These are phyloP conservation scores for Citrus sinensis DNA, from an alignment of 345 rosid species.

Conservation along the genomic window DNA sequence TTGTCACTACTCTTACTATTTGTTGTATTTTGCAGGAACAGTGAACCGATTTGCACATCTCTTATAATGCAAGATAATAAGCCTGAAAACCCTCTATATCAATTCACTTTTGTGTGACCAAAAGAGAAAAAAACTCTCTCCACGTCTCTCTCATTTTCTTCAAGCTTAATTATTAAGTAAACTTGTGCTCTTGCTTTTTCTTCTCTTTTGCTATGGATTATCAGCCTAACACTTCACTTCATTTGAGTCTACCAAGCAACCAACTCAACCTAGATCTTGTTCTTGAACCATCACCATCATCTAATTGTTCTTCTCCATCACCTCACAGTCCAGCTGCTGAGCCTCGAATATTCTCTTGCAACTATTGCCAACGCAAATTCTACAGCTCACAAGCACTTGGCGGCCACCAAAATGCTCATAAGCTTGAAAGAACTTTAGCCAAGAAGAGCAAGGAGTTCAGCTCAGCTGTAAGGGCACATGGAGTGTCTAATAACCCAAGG, in stretches of 20 bases:
- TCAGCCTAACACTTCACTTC: conserved; percentile 69
- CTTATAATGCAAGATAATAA: conserved; percentile 27
- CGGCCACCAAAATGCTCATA: conserved; percentile 98
- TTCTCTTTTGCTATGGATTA: conserved; percentile 42
- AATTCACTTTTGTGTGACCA: background rate
- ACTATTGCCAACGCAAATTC: conserved; percentile 89
- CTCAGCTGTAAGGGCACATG: conserved; percentile 27
- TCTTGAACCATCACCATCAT: conserved; percentile 56
- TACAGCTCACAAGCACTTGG: conserved; percentile 99
- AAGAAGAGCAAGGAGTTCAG: conserved; percentile 69
- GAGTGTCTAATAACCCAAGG: conserved; percentile 19
- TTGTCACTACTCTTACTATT: conserved; percentile 15
- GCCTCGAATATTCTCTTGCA: conserved; percentile 78
- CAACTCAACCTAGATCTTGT: conserved; percentile 56
- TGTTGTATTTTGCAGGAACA: conserved; percentile 34
- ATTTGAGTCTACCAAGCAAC: conserved; percentile 48
- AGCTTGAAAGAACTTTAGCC: conserved; percentile 86
- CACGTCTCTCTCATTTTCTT: background rate
- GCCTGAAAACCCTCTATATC: conserved; percentile 1
- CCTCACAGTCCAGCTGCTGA: conserved; percentile 45
- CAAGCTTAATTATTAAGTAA: background rate
- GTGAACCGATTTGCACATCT: conserved; percentile 37
- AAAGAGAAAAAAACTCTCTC: background rate
- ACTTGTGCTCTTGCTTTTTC: background rate
- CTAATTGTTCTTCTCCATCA: conserved; percentile 37